Percentiles rank a stretch among this genome's conserved stretches.
These are phyloP conservation scores for Septoria petroselini DNA, from an alignment of 2,329 filamentous ascomycete species.

Conservation along the genomic window DNA sequence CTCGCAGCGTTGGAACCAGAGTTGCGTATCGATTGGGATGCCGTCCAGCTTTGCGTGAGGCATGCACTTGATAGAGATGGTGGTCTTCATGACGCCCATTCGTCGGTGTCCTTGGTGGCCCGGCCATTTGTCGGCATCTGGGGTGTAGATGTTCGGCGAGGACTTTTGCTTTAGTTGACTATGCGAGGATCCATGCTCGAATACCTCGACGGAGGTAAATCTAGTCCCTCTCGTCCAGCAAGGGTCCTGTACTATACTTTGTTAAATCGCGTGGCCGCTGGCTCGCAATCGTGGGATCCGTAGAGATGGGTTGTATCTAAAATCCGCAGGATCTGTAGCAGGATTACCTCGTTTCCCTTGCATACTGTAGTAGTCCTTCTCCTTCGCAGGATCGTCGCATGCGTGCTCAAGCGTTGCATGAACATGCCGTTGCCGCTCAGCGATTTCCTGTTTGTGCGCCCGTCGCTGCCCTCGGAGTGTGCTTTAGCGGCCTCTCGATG, in stretches of 20 bases:
- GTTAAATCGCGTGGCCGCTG: too few species aligned
- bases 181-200: conserved; percentile 10
- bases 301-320: background rate
- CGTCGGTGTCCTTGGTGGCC: conserved; percentile 2
- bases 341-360: background rate
- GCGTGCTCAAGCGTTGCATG: conserved; percentile 2
- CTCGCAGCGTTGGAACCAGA: conserved; percentile 9
- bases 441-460: too few species aligned
- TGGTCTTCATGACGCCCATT: conserved; percentile 5
- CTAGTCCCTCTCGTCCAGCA: conserved; percentile 3
- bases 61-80: conserved; percentile 1
- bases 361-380: background rate
- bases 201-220: conserved; percentile 2
- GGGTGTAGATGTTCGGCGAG: conserved; percentile 11
- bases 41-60: conserved; percentile 6
- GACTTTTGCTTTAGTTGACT: conserved; percentile 4
- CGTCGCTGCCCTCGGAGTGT: too few species aligned
- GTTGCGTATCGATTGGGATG: conserved; percentile 13
- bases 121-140: conserved; percentile 11
- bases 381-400: background rate
- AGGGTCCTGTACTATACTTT: too few species aligned
- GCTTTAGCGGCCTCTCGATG: too few species aligned
- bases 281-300: too few species aligned
- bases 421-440: background rate
- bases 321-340: conserved; percentile 8